Evolutionary conservation across 306 rosid genomes (phyloP), one percentile per base, ranked within the genome.

Genomic region (Delonix regia): DNA sequence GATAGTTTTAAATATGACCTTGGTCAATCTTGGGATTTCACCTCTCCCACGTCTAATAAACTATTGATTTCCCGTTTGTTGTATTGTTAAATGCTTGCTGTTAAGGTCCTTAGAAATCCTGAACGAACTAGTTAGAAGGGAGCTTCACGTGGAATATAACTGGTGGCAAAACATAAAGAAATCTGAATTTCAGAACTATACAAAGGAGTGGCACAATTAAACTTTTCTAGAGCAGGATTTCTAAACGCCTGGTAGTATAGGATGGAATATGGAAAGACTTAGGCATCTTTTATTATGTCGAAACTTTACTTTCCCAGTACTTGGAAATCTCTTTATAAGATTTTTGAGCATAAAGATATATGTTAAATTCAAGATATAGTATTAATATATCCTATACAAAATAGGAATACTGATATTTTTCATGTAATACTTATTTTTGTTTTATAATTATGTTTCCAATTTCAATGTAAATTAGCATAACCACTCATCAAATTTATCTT

Each of bases 261-360:
- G 42, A 4, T 74, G 55, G 69, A 57, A 34, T 69, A 63, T 80
- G 42, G 56, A 56, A 71, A 71, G 28, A 60, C 55, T 34, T 36
- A 74, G 41, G 65, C 16, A 7, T 24, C 42, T 19, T 63, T 5
- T 34, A 39, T 15, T 33, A 15, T 36, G 47, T 18, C 21, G 42
- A 15, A 2, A 27, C 36, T 63, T 27, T 59, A 59, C 11, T 28
- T 63, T 5, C 69, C 47, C 3, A 63, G 45, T 30, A 10, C 69
- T 63, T 34, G 48, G 69, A 36, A 34, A 63, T 27, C 53, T 48
- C 14, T 48, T 63, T 63, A 7, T 9, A 9, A 62, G 44, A 33
- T 14, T n/a, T 36, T 62, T 63, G 13, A 8, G 24, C 24, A 8
- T 33, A 62, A 62, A 16, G 22, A 62, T 33, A 33, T 4, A 62